These are phyloP conservation scores for Gliomastix tumulicola DNA, from an alignment of 2,329 filamentous ascomycete species.

Conservation along the genomic window DNA sequence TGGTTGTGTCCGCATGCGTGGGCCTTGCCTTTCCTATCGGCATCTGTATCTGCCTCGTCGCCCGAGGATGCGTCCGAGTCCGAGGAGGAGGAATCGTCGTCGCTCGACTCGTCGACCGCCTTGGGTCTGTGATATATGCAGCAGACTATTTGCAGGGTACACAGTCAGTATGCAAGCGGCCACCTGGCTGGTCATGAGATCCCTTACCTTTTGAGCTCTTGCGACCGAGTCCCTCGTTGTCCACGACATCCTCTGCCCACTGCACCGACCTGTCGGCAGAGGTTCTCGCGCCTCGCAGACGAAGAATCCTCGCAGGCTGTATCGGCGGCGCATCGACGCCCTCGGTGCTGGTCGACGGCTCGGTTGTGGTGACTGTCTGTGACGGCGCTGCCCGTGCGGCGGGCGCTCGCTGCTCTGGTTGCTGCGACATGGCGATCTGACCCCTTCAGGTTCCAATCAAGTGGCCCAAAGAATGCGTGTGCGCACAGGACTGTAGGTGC, in stretches of 20 bases:
- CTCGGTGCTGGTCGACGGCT: constrained; percentile 16
- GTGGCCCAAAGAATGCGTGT: too few species aligned
- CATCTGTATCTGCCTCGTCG: constrained; percentile 17
- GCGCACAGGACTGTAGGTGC: too few species aligned
- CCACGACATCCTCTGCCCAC: constrained; percentile 89
- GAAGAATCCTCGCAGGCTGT: constrained; percentile 33
- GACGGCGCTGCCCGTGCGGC: constrained; percentile 17
- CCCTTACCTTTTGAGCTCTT: constrained; percentile 84
- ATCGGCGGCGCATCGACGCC: too few species aligned
- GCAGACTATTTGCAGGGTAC: constrained; percentile 60
- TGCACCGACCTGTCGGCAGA: constrained; percentile 59
- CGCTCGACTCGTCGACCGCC: constrained; percentile 74
- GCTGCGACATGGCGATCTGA: constrained; percentile 18
- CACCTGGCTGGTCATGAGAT: too few species aligned
- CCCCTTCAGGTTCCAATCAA: neutral
- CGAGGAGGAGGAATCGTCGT: constrained; percentile 52
- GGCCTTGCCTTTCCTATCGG: constrained; percentile 30
- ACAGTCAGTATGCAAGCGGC: neutral
- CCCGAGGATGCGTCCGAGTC: constrained; percentile 44
- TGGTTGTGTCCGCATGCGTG: constrained; percentile 29
- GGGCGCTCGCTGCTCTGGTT: constrained; percentile 13
- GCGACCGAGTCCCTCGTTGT: constrained; percentile 90
- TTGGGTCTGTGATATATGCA: constrained; percentile 94
- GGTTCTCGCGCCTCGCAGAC: constrained; percentile 41
- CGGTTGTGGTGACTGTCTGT: constrained; percentile 23